These are phyloP conservation scores for Penicillium goetzii DNA, from an alignment of 495 filamentous ascomycete species.

Conservation along the genomic window DNA sequence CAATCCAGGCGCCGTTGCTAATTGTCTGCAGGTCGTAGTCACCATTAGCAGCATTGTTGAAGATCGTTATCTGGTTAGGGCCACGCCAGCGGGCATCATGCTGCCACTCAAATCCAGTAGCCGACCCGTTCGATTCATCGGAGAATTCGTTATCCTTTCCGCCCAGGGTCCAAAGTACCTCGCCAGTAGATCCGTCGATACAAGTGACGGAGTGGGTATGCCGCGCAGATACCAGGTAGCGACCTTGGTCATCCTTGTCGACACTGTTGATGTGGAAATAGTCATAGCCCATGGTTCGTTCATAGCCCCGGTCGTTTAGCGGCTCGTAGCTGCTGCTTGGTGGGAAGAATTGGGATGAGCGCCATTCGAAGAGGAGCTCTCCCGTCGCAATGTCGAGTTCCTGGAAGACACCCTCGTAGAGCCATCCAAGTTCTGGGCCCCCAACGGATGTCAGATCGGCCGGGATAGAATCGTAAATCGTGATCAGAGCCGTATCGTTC, in stretches of 20 bases:
- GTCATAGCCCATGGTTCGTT: slow-evolving; percentile 38
- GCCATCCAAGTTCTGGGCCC: slow-evolving; percentile 47
- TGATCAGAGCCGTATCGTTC: slow-evolving; percentile 55
- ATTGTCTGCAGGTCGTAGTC: slow-evolving; percentile 28
- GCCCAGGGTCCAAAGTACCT: slow-evolving; percentile 58
- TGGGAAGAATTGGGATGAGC: slow-evolving; percentile 34
- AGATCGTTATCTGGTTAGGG: slow-evolving; percentile 49
- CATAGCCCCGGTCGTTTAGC: slow-evolving; percentile 26
- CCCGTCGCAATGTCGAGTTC: slow-evolving; percentile 50
- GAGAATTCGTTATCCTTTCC: slow-evolving; percentile 53
- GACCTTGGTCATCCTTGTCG: slow-evolving; percentile 55
- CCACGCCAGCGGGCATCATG: slow-evolving; percentile 54
- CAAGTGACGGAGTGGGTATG: slow-evolving; percentile 50
- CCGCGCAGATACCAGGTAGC: slow-evolving; percentile 59
- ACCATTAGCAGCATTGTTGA: slow-evolving; percentile 50
- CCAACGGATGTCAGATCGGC: slow-evolving; percentile 51
- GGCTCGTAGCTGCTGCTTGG: slow-evolving; percentile 30
- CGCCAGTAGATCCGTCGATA: slow-evolving; percentile 55
- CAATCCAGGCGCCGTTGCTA: slow-evolving; percentile 38
- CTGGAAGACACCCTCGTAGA: slow-evolving; percentile 49
- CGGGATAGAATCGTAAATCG: slow-evolving; percentile 52
- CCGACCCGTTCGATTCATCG: slow-evolving; percentile 44
- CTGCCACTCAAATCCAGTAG: slow-evolving; percentile 56
- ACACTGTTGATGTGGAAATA: slow-evolving; percentile 64
- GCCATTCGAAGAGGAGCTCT: slow-evolving; percentile 48